Percentiles rank a stretch among this genome's conserved stretches.
Evolutionary conservation across 176 grass and related monocot species (phyloP).

Genomic region (Eragrostis nindensis): DNA sequence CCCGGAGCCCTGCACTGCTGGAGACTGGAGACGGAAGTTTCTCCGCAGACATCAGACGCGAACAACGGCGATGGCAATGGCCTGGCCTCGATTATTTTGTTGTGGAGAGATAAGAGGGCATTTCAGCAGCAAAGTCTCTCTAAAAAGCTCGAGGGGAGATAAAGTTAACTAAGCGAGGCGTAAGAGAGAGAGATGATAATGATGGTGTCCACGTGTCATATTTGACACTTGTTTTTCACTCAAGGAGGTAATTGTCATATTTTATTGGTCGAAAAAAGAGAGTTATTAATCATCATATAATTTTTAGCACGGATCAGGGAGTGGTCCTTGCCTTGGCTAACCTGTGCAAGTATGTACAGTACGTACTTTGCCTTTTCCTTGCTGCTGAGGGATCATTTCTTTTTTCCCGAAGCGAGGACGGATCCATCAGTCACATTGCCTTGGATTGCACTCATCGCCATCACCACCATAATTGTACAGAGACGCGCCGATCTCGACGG

Average conservation of each 20-base stretch:
- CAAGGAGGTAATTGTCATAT: not conserved
- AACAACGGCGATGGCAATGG: not conserved
- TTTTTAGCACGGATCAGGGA: not conserved
- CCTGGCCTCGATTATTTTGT: not conserved
- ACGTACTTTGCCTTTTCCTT: not conserved
- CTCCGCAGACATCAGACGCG: not conserved
- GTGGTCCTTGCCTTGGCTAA: not conserved
- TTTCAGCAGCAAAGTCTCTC: not conserved
- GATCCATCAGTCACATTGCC: not conserved
- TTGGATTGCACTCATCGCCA: slow-evolving; percentile 46
- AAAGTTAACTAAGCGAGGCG: not conserved
- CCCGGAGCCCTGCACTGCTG: not conserved
- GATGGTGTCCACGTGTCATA: not conserved
- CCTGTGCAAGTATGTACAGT: not conserved
- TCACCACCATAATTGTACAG: slow-evolving; percentile 33
- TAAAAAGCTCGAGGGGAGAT: not conserved
- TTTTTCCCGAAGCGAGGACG: not conserved
- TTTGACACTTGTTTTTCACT: not conserved
- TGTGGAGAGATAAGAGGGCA: not conserved
- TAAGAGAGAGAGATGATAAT: not conserved
- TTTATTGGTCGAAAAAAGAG: too few species aligned
- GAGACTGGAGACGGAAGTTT: not conserved
- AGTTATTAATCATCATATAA: too few species aligned
- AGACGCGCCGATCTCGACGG: slow-evolving; percentile 35
- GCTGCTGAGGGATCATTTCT: not conserved